Conservation (phyloP, 768 basidiomycete species). For the Tephrocybe sp. region DNA sequence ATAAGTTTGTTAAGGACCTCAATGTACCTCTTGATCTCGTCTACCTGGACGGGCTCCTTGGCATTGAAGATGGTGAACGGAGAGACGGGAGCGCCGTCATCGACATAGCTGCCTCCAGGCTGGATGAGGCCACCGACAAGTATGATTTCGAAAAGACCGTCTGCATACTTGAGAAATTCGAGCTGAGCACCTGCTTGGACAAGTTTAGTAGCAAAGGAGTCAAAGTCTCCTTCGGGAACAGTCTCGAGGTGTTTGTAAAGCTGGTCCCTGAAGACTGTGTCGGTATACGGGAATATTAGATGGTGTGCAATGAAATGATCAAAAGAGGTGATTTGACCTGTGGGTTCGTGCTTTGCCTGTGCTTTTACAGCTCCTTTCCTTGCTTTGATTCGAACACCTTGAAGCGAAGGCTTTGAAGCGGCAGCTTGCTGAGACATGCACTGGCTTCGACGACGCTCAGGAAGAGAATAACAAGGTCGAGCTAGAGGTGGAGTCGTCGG, state of each 20-base stretch:
- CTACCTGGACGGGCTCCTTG: slow-evolving; percentile 72
- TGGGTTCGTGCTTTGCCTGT: slow-evolving; percentile 89
- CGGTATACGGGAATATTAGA: slow-evolving; percentile 10
- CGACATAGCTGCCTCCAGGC: slow-evolving; percentile 90
- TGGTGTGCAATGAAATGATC: slow-evolving; percentile 9
- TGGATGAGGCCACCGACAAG: slow-evolving; percentile 95
- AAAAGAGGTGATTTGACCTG: slow-evolving; percentile 39
- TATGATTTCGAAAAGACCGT: slow-evolving; percentile 93
- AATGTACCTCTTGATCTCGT: slow-evolving; percentile 89
- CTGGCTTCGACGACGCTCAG: slow-evolving; percentile 27
- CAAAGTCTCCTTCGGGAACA: slow-evolving; percentile 76
- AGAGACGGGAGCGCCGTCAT: slow-evolving; percentile 79
- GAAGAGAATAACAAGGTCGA: slow-evolving; percentile 13
- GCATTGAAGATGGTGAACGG: slow-evolving; percentile 88
- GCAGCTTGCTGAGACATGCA: slow-evolving; percentile 92
- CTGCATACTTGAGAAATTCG: slow-evolving; percentile 96
- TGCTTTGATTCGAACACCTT: slow-evolving; percentile 91
- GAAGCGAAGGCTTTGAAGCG: slow-evolving; percentile 83
- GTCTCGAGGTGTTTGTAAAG: slow-evolving; percentile 90
- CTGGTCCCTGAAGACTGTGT: slow-evolving; percentile 85
- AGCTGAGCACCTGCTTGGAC: slow-evolving; percentile 89
- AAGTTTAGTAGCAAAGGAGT: slow-evolving; percentile 77
- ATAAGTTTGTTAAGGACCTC: slow-evolving; percentile 96
- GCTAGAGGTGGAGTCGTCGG: background rate
- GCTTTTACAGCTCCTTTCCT: slow-evolving; percentile 92